Conservation (phyloP, 495 filamentous ascomycete genomes). For the Rhizodiscina lignyota region DNA sequence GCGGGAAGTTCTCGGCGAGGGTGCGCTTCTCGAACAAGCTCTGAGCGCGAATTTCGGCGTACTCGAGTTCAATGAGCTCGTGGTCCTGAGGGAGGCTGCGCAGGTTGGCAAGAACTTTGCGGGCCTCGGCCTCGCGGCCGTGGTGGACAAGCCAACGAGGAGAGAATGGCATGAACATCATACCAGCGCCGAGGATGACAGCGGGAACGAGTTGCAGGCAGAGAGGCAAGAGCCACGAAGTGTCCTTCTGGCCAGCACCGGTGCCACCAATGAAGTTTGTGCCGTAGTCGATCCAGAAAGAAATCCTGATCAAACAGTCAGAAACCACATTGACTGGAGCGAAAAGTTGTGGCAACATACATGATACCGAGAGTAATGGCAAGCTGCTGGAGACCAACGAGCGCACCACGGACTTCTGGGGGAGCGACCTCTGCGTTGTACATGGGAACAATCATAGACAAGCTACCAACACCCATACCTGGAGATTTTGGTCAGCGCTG, state of each 20-base stretch:
- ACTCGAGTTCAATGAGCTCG: constrained; percentile 57
- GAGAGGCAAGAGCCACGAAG: constrained; percentile 24
- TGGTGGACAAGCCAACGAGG: constrained; percentile 68
- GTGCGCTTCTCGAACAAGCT: constrained; percentile 65
- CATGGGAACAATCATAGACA: constrained; percentile 49
- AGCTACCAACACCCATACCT: constrained; percentile 55
- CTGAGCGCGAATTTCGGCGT: constrained; percentile 68
- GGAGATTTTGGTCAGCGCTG: background rate
- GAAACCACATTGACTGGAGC: no score
- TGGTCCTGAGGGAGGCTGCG: constrained; percentile 42
- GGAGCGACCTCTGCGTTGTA: constrained; percentile 56
- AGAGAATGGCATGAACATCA: constrained; percentile 68
- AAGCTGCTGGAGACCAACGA: constrained; percentile 66
- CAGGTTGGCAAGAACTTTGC: constrained; percentile 47
- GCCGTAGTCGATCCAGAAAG: constrained; percentile 68
- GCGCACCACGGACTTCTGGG: constrained; percentile 46
- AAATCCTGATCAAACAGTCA: no score
- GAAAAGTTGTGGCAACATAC: no score
- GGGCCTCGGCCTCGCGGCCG: constrained; percentile 52
- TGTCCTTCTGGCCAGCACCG: constrained; percentile 40
- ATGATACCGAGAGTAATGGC: constrained; percentile 75
- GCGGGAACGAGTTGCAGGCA: constrained; percentile 22
- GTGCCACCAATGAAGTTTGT: constrained; percentile 64
- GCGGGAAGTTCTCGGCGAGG: constrained; percentile 52
- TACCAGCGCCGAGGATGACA: constrained; percentile 34